Evolutionary conservation across 1,284 basidiomycete genomes (phyloP).

Genomic region (Papiliotrema nemorosa): DNA sequence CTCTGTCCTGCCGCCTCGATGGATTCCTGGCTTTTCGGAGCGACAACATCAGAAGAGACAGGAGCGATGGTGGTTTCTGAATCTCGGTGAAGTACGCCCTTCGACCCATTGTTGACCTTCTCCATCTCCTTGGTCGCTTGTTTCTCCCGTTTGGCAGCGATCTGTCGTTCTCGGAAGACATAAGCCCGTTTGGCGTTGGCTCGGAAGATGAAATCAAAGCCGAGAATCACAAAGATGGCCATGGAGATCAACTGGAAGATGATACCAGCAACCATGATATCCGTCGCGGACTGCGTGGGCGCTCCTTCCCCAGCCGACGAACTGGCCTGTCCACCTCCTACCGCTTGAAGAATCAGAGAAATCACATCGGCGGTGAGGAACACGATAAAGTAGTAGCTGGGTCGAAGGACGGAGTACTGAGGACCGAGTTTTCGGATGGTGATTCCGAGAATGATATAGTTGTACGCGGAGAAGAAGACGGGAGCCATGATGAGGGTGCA

Average conservation of each 20-base stretch:
- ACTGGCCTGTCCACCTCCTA: slow-evolving; percentile 48
- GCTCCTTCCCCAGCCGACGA: slow-evolving; percentile 7
- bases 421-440: slow-evolving; percentile 42
- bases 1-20: too few species aligned
- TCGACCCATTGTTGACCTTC: neutral
- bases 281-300: slow-evolving; percentile 18
- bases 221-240: slow-evolving; percentile 35
- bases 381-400: slow-evolving; percentile 40
- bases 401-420: slow-evolving; percentile 39
- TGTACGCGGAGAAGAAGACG: slow-evolving; percentile 43
- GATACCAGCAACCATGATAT: slow-evolving; percentile 49
- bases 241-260: slow-evolving; percentile 44
- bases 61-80: neutral
- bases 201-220: slow-evolving; percentile 36
- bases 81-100: neutral
- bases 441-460: slow-evolving; percentile 44
- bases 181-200: slow-evolving; percentile 21
- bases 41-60: neutral
- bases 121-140: slow-evolving; percentile 1
- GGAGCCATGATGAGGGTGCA: slow-evolving; percentile 43
- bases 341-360: slow-evolving; percentile 47
- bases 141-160: neutral
- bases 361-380: slow-evolving; percentile 48
- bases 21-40: neutral
- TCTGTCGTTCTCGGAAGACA: slow-evolving; percentile 10